Conservation (phyloP, 208 protist species). For the Leishmania lainsoni region DNA sequence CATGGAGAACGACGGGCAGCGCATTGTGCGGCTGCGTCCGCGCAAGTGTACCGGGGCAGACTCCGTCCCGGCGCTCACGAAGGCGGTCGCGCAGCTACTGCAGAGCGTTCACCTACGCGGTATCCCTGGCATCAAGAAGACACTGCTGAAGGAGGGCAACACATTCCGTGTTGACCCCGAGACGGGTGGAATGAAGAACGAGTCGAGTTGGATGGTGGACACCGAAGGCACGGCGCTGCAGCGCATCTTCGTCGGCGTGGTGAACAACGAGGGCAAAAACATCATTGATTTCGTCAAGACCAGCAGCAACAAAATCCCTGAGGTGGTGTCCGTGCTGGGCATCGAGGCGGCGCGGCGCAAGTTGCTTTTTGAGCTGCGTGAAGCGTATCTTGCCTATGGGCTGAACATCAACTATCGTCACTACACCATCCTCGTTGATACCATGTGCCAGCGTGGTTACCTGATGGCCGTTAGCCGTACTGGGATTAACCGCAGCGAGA, state of each 20-base stretch:
- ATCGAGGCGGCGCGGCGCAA: constrained; percentile 86
- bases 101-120: constrained; percentile 89
- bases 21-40: constrained; percentile 93
- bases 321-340: constrained; percentile 96
- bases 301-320: constrained; percentile 98
- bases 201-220: constrained; percentile 91
- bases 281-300: constrained; percentile 95
- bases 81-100: constrained; percentile 69
- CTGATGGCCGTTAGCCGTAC: constrained; percentile 97
- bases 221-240: constrained; percentile 97
- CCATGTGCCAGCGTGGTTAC: constrained; percentile 98
- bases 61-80: constrained; percentile 67
- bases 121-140: constrained; percentile 96
- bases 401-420: constrained; percentile 99
- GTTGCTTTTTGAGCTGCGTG: constrained; percentile 89
- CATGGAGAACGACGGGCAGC: constrained; percentile 94
- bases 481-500: constrained; percentile 96
- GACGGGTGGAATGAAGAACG: constrained; percentile 56
- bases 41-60: constrained; percentile 44
- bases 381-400: constrained; percentile 95
- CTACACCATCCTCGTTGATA: constrained; percentile 97
- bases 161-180: constrained; percentile 53
- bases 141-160: constrained; percentile 69
- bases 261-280: constrained; percentile 93
- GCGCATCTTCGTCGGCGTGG: constrained; percentile 94